Percentiles rank a stretch among this genome's conserved stretches.
Conservation (phyloP, 306 rosid species). For the Argentina anserina region DNA sequence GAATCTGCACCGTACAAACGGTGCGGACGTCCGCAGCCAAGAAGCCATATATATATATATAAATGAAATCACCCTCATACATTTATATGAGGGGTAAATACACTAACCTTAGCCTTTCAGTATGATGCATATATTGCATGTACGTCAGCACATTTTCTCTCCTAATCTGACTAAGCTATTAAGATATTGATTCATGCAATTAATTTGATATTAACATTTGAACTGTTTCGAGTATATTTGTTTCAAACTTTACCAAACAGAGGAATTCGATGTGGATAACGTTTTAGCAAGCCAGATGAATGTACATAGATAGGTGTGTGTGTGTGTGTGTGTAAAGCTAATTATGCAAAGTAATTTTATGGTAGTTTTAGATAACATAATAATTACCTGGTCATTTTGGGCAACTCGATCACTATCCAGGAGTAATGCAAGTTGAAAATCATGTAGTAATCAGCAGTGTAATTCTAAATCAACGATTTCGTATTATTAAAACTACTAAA, state of each 20-base stretch:
- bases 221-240: background rate
- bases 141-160: background rate
- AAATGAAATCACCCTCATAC: no score
- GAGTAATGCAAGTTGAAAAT: background rate
- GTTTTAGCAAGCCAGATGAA: background rate
- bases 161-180: background rate
- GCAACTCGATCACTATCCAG: background rate
- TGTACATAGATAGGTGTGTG: background rate
- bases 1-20: no score
- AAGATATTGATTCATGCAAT: background rate
- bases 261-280: background rate
- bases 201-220: conserved; percentile 1
- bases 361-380: background rate
- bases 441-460: background rate
- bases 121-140: background rate
- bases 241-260: background rate
- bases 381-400: conserved; percentile 3
- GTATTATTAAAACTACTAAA: conserved; percentile 8
- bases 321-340: background rate
- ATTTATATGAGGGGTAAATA: no score
- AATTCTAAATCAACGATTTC: conserved; percentile 18
- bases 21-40: no score
- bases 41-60: no score
- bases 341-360: background rate
- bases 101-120: background rate